Conservation (phyloP, 2,329 filamentous ascomycete species). For the Claviceps purpurea region DNA sequence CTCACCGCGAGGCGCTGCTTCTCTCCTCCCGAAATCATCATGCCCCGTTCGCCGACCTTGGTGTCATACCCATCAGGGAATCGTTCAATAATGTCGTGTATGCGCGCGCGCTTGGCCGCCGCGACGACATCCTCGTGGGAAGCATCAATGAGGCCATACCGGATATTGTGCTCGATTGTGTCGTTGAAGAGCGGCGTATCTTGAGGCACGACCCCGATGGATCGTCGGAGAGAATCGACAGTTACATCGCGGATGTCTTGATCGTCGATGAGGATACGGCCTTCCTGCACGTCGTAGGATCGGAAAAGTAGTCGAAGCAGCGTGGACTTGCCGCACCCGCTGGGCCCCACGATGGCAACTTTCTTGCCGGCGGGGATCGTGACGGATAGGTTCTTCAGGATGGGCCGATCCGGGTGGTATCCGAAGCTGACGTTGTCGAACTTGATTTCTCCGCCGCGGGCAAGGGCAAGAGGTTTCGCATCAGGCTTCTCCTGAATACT, state of each 20-base stretch:
- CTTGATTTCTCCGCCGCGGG: constrained; percentile 71
- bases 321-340: constrained; percentile 92
- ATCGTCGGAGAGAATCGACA: constrained; percentile 66
- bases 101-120: constrained; percentile 69
- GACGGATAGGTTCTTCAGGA: constrained; percentile 70
- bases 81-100: constrained; percentile 68
- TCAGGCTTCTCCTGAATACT: constrained; percentile 64
- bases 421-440: constrained; percentile 95
- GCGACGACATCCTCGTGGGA: constrained; percentile 57
- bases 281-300: constrained; percentile 79
- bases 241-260: constrained; percentile 80
- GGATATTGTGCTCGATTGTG: constrained; percentile 89
- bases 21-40: constrained; percentile 95
- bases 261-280: constrained; percentile 80
- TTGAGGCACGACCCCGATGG: constrained; percentile 92
- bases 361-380: constrained; percentile 94
- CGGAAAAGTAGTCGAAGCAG: constrained; percentile 83
- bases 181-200: constrained; percentile 97
- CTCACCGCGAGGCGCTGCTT: constrained; percentile 84
- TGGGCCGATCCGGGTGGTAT: constrained; percentile 76
- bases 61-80: constrained; percentile 84
- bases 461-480: constrained; percentile 59
- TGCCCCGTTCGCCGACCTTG: constrained; percentile 80
- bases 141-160: constrained; percentile 74
- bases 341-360: constrained; percentile 87